These are phyloP conservation scores for Heimioporus sp. DNA, from an alignment of 768 basidiomycete genomes.

Conservation along the genomic window DNA sequence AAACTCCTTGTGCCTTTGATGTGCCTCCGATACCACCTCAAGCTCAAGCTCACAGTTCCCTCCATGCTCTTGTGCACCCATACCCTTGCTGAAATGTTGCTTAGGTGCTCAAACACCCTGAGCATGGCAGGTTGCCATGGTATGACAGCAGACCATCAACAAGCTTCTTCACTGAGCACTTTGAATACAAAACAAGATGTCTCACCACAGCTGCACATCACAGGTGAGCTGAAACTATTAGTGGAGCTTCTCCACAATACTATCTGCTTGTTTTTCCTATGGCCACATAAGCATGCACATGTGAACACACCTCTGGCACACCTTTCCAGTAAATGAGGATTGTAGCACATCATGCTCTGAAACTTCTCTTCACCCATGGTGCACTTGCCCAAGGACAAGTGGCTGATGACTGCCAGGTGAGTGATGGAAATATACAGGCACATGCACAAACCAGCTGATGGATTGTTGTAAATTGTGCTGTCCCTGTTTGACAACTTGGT, in stretches of 20 bases:
- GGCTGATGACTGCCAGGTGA: constrained; percentile 87
- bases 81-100: constrained; percentile 87
- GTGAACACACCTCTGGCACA: constrained; percentile 15
- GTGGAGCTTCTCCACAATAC: constrained; percentile 95
- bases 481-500: constrained; percentile 94
- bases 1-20: constrained; percentile 77
- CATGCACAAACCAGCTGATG: constrained; percentile 77
- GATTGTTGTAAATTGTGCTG: constrained; percentile 97
- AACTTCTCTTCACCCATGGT: constrained; percentile 91
- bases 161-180: constrained; percentile 93
- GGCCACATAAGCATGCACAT: too few relatives aligned
- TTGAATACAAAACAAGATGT: constrained; percentile 97
- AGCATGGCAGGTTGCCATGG: constrained; percentile 91
- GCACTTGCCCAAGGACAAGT: constrained; percentile 86
- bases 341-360: constrained; percentile 90
- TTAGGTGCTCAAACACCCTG: constrained; percentile 75
- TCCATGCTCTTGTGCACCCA: constrained; percentile 86
- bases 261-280: constrained; percentile 99
- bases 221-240: constrained; percentile 89
- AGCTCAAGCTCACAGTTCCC: constrained; percentile 95
- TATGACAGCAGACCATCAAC: constrained; percentile 92
- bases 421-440: background rate
- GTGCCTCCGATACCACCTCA: constrained; percentile 81
- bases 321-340: constrained; percentile 97
- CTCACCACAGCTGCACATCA: constrained; percentile 93